Conservation (phyloP, 768 basidiomycete species). For the Suillus variegatus region DNA sequence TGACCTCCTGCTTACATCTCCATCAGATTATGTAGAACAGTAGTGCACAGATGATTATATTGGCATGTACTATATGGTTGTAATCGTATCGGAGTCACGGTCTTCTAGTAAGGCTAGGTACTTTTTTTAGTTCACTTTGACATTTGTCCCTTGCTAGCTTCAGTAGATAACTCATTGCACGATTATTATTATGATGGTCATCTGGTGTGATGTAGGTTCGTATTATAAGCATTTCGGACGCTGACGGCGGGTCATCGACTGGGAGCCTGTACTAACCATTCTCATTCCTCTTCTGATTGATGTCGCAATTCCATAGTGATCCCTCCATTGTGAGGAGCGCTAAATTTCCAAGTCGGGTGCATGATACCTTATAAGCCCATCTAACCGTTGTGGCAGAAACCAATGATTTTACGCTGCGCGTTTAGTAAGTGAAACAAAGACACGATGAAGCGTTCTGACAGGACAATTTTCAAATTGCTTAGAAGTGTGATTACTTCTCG, state of each 20-base stretch:
- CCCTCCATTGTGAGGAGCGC: not conserved
- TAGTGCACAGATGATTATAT: conserved; percentile 1
- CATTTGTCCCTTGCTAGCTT: not conserved
- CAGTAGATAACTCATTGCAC: not conserved
- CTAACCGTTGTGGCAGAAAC: not conserved
- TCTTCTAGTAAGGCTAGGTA: not conserved
- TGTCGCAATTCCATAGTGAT: not conserved
- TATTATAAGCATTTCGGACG: not conserved
- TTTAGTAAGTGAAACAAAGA: not conserved
- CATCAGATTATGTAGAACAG: conserved; percentile 24
- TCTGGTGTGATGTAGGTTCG: not conserved
- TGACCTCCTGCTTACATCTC: conserved; percentile 13
- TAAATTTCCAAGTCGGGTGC: not conserved
- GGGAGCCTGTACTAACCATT: not conserved
- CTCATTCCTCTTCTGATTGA: not conserved
- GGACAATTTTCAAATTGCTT: no score
- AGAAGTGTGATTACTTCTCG: not conserved
- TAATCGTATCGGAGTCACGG: conserved; percentile 1
- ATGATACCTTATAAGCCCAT: not conserved
- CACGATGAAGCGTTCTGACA: not conserved
- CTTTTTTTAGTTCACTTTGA: not conserved
- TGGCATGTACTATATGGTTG: not conserved
- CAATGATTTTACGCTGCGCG: not conserved
- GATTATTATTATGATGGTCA: not conserved
- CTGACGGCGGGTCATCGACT: not conserved